Evolutionary conservation across 116 monocot genomes (phyloP), one percentile per base, ranked within the genome.

Genomic region (Posidonia oceanica): DNA sequence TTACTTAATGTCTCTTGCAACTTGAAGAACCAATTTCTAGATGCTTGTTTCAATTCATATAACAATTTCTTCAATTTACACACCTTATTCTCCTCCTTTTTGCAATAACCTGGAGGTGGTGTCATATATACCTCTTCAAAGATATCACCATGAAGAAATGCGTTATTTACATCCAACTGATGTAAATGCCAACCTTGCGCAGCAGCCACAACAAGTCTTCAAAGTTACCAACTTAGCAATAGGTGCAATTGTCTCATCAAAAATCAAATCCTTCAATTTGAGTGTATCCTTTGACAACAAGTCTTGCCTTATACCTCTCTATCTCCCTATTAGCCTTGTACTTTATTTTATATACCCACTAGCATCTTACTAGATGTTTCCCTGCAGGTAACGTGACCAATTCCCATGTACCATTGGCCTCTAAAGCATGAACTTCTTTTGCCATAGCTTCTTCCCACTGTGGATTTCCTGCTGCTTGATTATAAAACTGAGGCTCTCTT

Each of bases 81-180:
- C 11, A 65, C 65, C 3, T 14, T 7, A 40, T 8, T 63, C 7
- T 63, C 36, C 0, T 37, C 65, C 11, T 37, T 17, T 38, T 4
- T 5, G 38, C 16, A 38, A 41, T 39, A 39, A 16, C 65, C 65
- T 3, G 36, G 12, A 65, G 65, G n/a, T 4, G n/a, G 2, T 40
- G 36, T 41, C 65, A 65, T 39, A 16, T 65, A 41, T 11, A 65
- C 37, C 1, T 39, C 40, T 65, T 65, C 65, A 18, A 4, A 3
- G 2, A 65, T 12, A 39, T 65, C 15, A 7, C 41, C 65, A 65
- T 65, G 36, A 7, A 14, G 0, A 39, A 65, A 65, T 16, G 65
- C 65, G 39, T 65, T 64, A 2, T 64, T 65, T 3, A 65, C 65
- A 40, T 65, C 39, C 11, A 65, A 38, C 15, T 65, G 37, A 41